Base-by-base conservation (phyloP, 2,329 filamentous ascomycete genomes). In the Penicillium sp. region DNA sequence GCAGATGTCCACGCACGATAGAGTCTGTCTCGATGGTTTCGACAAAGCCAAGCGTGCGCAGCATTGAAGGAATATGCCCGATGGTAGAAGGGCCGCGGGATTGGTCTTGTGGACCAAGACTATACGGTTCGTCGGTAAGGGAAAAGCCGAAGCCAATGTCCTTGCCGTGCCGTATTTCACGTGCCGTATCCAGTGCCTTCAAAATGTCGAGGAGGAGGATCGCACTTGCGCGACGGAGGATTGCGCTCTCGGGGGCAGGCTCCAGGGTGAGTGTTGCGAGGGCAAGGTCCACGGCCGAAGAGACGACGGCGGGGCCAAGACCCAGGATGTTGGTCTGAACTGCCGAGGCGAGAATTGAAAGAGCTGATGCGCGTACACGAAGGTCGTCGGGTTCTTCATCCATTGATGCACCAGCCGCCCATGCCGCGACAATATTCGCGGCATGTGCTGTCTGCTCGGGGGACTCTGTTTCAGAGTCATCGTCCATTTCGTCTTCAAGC, bases 331-430 rank as follows among this genome's bases (percentile, higher is more conserved):
- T 75, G 6, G 68, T 72, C 42, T 72, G 66, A 2, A 75, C 64
- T 0, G 72, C 72, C 1, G 69, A 71, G 4, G 71, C 72, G 4
- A 76, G 65, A 27, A 76, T 71, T 2, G 74, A 76, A 3, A 76
- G 61, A 13, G 74, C 74, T 1, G 74, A 76, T n/a, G 73, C 65
- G 4, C 74, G 68, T 1, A 69, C 61, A 11, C 74, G 73, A 1
- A 76, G 64, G 49, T 76, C 74, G 47, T 76, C 74, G n/a, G 73
- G 72, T 22, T 73, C 66, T 20, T 66, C 60, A 44, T 75, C 72
- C 8, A 63, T 56, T 1, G 63, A 53, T 3, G 71, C 65, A 16
- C 73, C 73, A 3, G 69, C 66, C 4, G 69, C 72, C 73, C 73
- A 75, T 24, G 72, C 68, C n/a, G 69, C 60, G 13, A 75, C 53